A percentile compares a stretch with the other conserved stretches of the same genome.
phyloP scores from a whole-genome alignment of 2,329 filamentous ascomycete genomes.

The Sporothrix mexicana region DNA sequence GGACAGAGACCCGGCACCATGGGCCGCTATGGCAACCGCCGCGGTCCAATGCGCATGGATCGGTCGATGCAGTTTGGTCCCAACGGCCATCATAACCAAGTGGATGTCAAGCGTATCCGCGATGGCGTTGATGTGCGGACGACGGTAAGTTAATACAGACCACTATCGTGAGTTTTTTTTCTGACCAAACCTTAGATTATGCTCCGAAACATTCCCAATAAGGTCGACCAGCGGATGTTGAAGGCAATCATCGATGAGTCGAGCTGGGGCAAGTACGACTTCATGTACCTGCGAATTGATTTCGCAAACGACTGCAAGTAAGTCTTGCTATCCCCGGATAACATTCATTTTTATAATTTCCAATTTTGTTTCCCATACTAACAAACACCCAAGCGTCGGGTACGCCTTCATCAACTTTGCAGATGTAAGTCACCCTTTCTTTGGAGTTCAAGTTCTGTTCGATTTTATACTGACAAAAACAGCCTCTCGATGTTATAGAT shows the following conservation, averaged over 20 bases:
- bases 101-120: conserved; percentile 65
- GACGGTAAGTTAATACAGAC: conserved; percentile 59
- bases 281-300: conserved; percentile 92
- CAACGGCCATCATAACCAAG: conserved; percentile 64
- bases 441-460: neutral
- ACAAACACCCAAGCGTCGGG: conserved; percentile 71
- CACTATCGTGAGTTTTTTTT: neutral
- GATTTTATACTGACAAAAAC: conserved; percentile 28
- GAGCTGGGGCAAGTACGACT: conserved; percentile 85
- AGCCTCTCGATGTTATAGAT: conserved; percentile 75
- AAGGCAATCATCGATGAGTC: conserved; percentile 80
- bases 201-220: conserved; percentile 93
- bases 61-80: conserved; percentile 56
- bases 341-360: neutral
- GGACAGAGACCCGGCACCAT: conserved; percentile 48
- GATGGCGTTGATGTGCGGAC: conserved; percentile 75
- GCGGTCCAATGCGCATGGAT: conserved; percentile 55
- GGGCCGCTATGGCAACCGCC: conserved; percentile 50
- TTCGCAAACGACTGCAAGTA: conserved; percentile 85
- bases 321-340: conserved; percentile 45
- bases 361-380: neutral
- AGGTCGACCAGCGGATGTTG: conserved; percentile 76
- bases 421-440: conserved; percentile 60
- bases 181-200: conserved; percentile 68
- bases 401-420: conserved; percentile 98